Conservation (phyloP, 2,329 filamentous ascomycete genomes). For the Triangularia setosa region DNA sequence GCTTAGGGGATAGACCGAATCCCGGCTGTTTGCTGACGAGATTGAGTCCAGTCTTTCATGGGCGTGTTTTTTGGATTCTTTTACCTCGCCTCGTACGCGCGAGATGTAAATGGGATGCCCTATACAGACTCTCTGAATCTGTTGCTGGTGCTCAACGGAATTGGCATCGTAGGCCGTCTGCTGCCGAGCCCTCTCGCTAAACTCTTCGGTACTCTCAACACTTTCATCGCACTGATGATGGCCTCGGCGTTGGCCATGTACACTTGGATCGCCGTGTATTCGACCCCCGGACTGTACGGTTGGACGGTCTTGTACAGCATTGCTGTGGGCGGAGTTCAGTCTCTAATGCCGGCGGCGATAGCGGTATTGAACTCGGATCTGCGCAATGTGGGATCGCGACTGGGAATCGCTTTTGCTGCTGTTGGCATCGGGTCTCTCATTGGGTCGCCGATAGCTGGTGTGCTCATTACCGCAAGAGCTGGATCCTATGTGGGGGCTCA, state of each 20-base stretch:
- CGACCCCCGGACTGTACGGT: neutral
- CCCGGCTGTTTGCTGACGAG: neutral
- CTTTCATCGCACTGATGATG: constrained; percentile 19
- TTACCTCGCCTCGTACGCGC: constrained; percentile 29
- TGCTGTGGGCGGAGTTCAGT: neutral
- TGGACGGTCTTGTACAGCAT: neutral
- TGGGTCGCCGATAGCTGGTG: neutral
- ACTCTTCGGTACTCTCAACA: constrained; percentile 33
- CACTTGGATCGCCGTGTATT: neutral
- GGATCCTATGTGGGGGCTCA: neutral
- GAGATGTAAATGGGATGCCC: constrained; percentile 25
- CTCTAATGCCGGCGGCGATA: neutral
- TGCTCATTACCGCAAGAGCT: neutral
- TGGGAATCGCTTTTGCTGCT: neutral
- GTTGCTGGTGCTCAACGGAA: constrained; percentile 36
- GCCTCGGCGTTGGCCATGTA: neutral
- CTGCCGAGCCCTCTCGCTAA: constrained; percentile 32
- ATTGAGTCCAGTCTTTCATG: neutral
- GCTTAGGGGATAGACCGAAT: neutral
- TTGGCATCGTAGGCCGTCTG: constrained; percentile 33
- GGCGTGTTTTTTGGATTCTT: constrained; percentile 25
- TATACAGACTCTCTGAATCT: constrained; percentile 28
- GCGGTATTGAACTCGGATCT: neutral
- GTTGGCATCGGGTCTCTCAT: neutral
- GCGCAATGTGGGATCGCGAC: neutral